A percentile compares a stretch with the other conserved stretches of the same genome.
These are phyloP conservation scores for Sphaerobolus stellatus DNA, from an alignment of 1,284 basidiomycete genomes.

Conservation along the genomic window DNA sequence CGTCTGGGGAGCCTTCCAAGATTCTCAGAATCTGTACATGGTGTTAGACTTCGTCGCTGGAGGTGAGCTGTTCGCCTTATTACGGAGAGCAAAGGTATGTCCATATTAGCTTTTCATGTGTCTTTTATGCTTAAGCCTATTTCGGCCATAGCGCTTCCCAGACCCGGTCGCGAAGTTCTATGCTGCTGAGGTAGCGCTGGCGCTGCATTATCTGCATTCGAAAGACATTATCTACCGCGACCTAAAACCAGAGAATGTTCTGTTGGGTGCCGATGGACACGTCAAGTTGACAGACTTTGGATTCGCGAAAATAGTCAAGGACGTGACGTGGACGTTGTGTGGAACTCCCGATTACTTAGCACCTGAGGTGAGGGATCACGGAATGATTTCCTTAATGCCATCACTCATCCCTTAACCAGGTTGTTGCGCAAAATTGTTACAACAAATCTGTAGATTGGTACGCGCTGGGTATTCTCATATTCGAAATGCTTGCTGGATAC, in stretches of 20 bases:
- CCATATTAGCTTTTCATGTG: background rate
- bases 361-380: conserved; percentile 61
- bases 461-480: conserved; percentile 93
- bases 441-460: conserved; percentile 99
- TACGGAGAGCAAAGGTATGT: conserved; percentile 84
- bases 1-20: conserved; percentile 97
- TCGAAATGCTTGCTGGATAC: conserved; percentile 93
- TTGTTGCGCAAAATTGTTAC: conserved; percentile 89
- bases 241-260: conserved; percentile 96
- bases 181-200: conserved; percentile 94
- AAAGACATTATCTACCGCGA: conserved; percentile 96
- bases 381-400: background rate
- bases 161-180: conserved; percentile 99
- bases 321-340: conserved; percentile 96
- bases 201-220: conserved; percentile 89
- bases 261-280: conserved; percentile 91
- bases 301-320: conserved; percentile 90
- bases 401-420: conserved; percentile 31
- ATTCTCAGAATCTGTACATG: conserved; percentile 94
- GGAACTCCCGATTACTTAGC: conserved; percentile 97
- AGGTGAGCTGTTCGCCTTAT: conserved; percentile 91
- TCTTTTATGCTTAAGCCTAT: background rate
- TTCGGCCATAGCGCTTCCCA: conserved; percentile 77
- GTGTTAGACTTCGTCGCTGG: conserved; percentile 99
- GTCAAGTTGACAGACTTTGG: conserved; percentile 99